Evolutionary conservation across 1,139 yeast species (phyloP).

Genomic region (Blastobotrys ciferrii): DNA sequence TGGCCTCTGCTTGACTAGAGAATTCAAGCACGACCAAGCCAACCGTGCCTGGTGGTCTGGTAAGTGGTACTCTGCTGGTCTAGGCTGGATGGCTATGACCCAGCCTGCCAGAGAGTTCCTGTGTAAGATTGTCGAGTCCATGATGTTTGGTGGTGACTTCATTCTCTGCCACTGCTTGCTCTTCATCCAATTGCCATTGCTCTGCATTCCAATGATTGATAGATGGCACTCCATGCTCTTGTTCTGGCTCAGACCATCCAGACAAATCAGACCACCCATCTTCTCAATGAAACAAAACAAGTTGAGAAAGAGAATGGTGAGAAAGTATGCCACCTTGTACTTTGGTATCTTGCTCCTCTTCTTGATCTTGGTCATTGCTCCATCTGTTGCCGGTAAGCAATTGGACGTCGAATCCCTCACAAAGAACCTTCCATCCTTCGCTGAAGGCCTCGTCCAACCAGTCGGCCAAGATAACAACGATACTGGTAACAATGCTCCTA

Average conservation of each 20-base stretch:
- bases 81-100: slow-evolving; percentile 94
- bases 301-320: slow-evolving; percentile 97
- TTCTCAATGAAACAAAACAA: slow-evolving; percentile 96
- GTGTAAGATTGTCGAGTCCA: slow-evolving; percentile 90
- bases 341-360: slow-evolving; percentile 67
- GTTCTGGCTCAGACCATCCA: slow-evolving; percentile 97
- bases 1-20: slow-evolving; percentile 80
- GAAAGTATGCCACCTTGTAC: slow-evolving; percentile 86
- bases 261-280: slow-evolving; percentile 98
- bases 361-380: slow-evolving; percentile 80
- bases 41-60: slow-evolving; percentile 99
- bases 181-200: slow-evolving; percentile 85
- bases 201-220: slow-evolving; percentile 84
- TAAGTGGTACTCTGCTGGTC: slow-evolving; percentile 94
- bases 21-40: slow-evolving; percentile 94
- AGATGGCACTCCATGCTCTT: slow-evolving; percentile 98
- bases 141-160: slow-evolving; percentile 97
- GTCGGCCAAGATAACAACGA: slow-evolving; percentile 78
- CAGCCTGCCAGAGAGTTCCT: slow-evolving; percentile 96
- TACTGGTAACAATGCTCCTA: slow-evolving; percentile 46
- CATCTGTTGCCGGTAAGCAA: slow-evolving; percentile 59
- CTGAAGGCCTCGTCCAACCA: slow-evolving; percentile 84
- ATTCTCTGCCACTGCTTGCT: slow-evolving; percentile 84
- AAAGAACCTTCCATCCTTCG: slow-evolving; percentile 41
- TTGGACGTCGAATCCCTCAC: slow-evolving; percentile 26